These are phyloP conservation scores for Verticillium dahliae DNA, from an alignment of 2,329 filamentous ascomycete genomes.

Conservation along the genomic window DNA sequence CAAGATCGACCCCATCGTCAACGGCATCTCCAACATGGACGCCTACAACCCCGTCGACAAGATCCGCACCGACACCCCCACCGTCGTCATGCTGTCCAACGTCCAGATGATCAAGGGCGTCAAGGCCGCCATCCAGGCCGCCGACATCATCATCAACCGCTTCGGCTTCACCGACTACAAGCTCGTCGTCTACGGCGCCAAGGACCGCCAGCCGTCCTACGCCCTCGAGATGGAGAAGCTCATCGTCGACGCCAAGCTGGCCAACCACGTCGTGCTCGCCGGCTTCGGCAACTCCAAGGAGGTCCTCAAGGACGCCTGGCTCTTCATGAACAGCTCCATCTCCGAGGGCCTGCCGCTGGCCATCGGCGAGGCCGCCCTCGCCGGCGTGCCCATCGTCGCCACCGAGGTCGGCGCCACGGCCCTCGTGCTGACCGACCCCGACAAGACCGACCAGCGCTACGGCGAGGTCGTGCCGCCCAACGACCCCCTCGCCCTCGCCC, in stretches of 20 bases:
- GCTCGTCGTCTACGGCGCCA: constrained; percentile 56
- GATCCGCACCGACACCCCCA: constrained; percentile 51
- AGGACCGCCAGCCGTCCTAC: constrained; percentile 56
- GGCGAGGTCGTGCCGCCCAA: constrained; percentile 60
- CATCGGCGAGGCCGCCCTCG: constrained; percentile 50
- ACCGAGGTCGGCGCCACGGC: constrained; percentile 51
- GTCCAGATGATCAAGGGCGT: constrained; percentile 56
- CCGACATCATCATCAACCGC: constrained; percentile 59
- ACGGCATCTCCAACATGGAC: constrained; percentile 59
- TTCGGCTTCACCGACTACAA: constrained; percentile 61
- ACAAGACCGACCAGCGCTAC: constrained; percentile 39
- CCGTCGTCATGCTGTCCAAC: constrained; percentile 60
- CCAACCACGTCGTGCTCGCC: constrained; percentile 42
- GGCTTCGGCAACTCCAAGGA: constrained; percentile 51
- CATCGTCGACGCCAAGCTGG: constrained; percentile 47
- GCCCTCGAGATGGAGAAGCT: constrained; percentile 53
- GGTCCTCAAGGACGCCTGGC: constrained; percentile 48
- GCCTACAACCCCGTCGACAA: constrained; percentile 54
- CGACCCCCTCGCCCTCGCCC: constrained; percentile 51
- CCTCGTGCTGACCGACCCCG: constrained; percentile 46
- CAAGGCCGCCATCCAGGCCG: constrained; percentile 56
- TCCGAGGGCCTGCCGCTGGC: constrained; percentile 50
- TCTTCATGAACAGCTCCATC: constrained; percentile 51
- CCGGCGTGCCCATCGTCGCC: constrained; percentile 48
- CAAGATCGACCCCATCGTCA: constrained; percentile 59